Base-by-base conservation (phyloP, 2,329 filamentous ascomycete genomes). In the Cercospora sp. region DNA sequence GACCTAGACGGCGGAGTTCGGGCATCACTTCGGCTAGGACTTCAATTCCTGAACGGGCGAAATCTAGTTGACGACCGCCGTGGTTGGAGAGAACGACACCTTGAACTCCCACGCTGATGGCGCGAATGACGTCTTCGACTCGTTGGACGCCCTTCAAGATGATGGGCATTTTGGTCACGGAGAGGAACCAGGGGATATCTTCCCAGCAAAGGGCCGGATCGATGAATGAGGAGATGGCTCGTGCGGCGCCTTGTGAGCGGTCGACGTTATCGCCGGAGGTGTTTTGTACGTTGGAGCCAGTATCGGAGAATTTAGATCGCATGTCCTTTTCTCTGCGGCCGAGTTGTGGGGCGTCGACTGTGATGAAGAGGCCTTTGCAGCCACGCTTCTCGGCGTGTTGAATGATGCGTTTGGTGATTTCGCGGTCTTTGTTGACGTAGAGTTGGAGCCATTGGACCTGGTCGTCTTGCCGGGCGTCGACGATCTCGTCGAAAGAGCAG, bases 361-460 rank as follows among this genome's bases (percentile, higher is more conserved):
- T 99, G 82, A 99, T 97, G 85, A 99, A 99, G 18, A 99, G 88
- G 9, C 91, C 95, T 81, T 92, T 95, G 85, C 95, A 98, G 30
- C 95, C 95, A 66, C 95, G 90, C 77, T 84, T 84, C 82, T 99
- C 95, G 69, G 95, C 95, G 81, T 98, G 93, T 82, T 94, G 81
- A 60, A 99, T 91, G 74, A 99, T 98, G 71, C 88, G 88, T 81
- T 91, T 89, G 8, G 95, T 99, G 80, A 99, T 94, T 34, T 86
- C 87, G 66, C 95, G 91, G 82, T 99, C 91, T 80, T 96, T 95
- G 87, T 99, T 99, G 74, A 99, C 79, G 73, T 80, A 78, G 0
- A 99, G 88, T 82, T 99, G 95, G 73, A 99, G 85, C 95, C 95
- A 99, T 81, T 98, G 95, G 4, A 93, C 89, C 80, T 97, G 94